Evolutionary conservation across 2,329 filamentous ascomycete species (phyloP), one percentile per base, ranked within the genome.

Genomic region (Claviceps pusilla): DNA sequence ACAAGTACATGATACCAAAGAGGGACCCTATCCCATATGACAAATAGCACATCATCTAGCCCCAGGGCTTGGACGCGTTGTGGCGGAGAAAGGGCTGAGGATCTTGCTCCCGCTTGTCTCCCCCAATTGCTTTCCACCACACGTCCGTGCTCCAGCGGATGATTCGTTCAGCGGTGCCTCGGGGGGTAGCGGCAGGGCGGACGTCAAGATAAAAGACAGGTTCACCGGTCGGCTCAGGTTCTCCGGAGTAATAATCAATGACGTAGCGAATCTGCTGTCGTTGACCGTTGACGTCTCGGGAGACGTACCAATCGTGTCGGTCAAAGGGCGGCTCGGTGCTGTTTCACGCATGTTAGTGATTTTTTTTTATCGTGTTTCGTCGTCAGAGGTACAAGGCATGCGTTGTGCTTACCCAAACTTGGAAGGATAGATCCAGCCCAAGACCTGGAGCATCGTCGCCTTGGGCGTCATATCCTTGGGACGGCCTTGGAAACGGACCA

Each of bases 201-300:
- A 98, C 93, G 65, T 98, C 93, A 54, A 98, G 80, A 68, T 84
- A 96, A 73, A 98, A 98, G 7, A 97, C 89, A 3, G 93, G 91
- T 66, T 96, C 89, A 37, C 90, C 93, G 0, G 81, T 87, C 2
- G 84, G 81, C 64, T 94, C 89, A 1, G 86, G 84, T 29, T 84
- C 83, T 6, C 83, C 91, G 39, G 86, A 84, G 69, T 97, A 97
- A 71, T 95, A 97, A 69, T 98, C 93, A 66, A 98, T 98, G 54
- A 98, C 82, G 68, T 98, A 98, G 63, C 93, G 82, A 48, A 96
- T 76, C 73, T 96, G 84, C 66, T 84, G 85, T 62, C 74, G 76
- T 56, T 83, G 67, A 33, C 87, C 87, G 53, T 83, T 76, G 50
- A 78, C 70, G 39, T 84, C 78, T 58, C 93, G 79, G 59, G 87